Evolutionary conservation across 345 rosid species (phyloP).

Genomic region (Theobroma cacao): DNA sequence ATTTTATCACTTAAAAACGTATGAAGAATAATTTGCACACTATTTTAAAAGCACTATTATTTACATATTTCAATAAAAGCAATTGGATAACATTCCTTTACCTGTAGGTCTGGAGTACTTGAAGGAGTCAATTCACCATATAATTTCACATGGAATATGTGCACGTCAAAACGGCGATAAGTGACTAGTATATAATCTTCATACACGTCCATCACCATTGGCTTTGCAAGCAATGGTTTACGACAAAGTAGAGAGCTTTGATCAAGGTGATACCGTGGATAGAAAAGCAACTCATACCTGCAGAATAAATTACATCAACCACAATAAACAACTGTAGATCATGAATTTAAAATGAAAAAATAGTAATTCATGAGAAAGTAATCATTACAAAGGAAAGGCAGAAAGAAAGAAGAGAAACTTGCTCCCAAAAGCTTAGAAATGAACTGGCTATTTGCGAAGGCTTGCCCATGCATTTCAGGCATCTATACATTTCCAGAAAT

Average conservation of each 20-base stretch:
- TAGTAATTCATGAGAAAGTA: background rate
- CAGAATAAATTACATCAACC: conserved; percentile 17
- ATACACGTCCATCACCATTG: conserved; percentile 97
- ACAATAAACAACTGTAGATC: conserved; percentile 5
- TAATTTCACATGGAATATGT: conserved; percentile 77
- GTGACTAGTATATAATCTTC: conserved; percentile 83
- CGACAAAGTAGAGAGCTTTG: conserved; percentile 89
- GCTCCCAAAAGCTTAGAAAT: background rate
- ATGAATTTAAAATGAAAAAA: background rate
- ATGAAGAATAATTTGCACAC: conserved; percentile 39
- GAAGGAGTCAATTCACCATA: conserved; percentile 78
- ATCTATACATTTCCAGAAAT: background rate
- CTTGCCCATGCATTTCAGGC: background rate
- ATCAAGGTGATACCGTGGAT: conserved; percentile 96
- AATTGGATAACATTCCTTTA: conserved; percentile 32
- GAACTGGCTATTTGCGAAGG: background rate
- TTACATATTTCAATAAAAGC: background rate
- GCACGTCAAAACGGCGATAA: conserved; percentile 87
- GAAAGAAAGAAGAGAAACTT: background rate
- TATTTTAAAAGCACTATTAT: background rate
- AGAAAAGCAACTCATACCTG: conserved; percentile 94
- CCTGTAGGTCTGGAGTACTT: conserved; percentile 80
- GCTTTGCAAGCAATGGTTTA: conserved; percentile 80
- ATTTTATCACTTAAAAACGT: conserved; percentile 94
- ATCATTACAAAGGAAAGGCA: background rate